Evolutionary conservation across 208 protist species (phyloP).

Genomic region (Trypanosoma melophagium): DNA sequence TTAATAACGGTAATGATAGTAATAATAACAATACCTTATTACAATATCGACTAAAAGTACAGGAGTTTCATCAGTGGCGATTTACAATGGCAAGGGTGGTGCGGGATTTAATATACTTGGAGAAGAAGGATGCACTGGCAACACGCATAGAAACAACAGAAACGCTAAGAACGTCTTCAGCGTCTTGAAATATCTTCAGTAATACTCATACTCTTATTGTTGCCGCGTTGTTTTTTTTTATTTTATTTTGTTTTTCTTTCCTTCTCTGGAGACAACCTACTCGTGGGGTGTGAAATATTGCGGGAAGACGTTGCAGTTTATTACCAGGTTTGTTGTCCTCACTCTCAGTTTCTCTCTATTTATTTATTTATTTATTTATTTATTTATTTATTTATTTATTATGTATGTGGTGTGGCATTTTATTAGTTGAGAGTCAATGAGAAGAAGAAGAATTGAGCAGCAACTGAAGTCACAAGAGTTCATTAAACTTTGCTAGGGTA

Average conservation of each 20-base stretch:
- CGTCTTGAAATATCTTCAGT: background rate
- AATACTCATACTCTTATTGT: background rate
- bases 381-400: no score
- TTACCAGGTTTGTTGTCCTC: no score
- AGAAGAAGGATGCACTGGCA: background rate
- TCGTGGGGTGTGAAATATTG: no score
- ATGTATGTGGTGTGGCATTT: no score
- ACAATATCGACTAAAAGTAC: background rate
- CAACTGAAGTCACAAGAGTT: no score
- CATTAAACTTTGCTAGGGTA: no score
- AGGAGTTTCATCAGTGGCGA: slow-evolving; percentile 16
- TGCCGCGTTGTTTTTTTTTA: slow-evolving; percentile 5
- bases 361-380: no score
- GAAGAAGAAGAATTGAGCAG: no score
- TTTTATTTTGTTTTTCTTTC: slow-evolving; percentile 1
- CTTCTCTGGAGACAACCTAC: no score
- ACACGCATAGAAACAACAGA: background rate
- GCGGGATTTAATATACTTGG: slow-evolving; percentile 10
- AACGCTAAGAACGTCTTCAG: background rate
- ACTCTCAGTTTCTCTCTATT: no score
- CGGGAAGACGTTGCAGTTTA: no score
- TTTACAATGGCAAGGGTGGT: slow-evolving; percentile 11
- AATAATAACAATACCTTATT: background rate
- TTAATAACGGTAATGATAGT: background rate
- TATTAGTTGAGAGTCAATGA: no score